These are phyloP conservation scores for Sugiyamaella boreocaroliniensis DNA, from an alignment of 805 yeast species.

Conservation along the genomic window DNA sequence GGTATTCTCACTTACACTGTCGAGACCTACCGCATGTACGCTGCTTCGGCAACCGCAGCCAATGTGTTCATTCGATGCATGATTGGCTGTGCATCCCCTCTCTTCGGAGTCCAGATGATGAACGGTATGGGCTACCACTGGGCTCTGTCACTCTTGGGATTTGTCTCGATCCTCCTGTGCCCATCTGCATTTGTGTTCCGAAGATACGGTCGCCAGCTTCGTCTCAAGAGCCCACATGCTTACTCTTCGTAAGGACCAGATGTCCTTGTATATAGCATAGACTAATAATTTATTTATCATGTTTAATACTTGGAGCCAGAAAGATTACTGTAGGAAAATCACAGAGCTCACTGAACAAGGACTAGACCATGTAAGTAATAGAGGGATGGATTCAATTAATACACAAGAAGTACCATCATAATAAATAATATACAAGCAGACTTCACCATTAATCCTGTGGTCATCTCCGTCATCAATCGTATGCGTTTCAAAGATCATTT, in stretches of 20 bases:
- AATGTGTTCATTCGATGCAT: slow-evolving; percentile 73
- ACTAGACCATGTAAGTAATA: background rate
- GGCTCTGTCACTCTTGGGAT: slow-evolving; percentile 59
- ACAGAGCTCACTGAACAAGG: too few species aligned
- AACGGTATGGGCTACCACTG: slow-evolving; percentile 61
- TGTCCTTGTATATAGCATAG: too few species aligned
- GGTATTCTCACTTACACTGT: slow-evolving; percentile 25
- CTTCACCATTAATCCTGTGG: background rate
- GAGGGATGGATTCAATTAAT: background rate
- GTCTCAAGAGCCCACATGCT: slow-evolving; percentile 24
- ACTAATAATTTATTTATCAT: background rate
- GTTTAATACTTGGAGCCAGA: too few species aligned
- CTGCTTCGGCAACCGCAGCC: slow-evolving; percentile 88
- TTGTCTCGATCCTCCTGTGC: slow-evolving; percentile 39
- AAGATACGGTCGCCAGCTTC: slow-evolving; percentile 36
- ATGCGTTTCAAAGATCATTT: background rate
- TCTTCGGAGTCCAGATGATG: slow-evolving; percentile 82
- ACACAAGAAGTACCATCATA: background rate
- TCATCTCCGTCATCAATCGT: background rate
- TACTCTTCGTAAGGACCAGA: too few species aligned
- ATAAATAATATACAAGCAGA: too few species aligned
- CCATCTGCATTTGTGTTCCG: slow-evolving; percentile 44
- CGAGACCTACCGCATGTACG: slow-evolving; percentile 39
- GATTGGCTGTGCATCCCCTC: slow-evolving; percentile 73
- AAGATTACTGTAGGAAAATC: too few species aligned